phyloP scores from a whole-genome alignment of 2,329 filamentous ascomycete species.

The Fusarium dlaminii region DNA sequence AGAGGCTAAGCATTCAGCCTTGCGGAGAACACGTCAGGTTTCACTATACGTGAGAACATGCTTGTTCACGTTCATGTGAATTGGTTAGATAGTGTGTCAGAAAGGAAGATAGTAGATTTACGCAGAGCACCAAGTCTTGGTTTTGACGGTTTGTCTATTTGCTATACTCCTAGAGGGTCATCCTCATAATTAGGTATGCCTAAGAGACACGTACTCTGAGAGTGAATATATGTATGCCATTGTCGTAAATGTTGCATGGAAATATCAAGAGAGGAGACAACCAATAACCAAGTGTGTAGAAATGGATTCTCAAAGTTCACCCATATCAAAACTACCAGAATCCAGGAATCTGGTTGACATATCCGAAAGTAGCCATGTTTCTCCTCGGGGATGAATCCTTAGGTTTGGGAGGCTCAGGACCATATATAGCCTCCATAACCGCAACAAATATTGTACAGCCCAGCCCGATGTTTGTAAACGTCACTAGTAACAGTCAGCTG shows the following conservation, averaged over 20 bases:
- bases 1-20: background rate
- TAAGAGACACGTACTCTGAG: background rate
- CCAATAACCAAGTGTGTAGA: accelerated
- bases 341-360: too few relatives aligned
- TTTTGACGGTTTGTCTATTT: accelerated
- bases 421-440: accelerated
- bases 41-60: background rate
- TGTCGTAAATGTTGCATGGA: accelerated
- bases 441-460: accelerated
- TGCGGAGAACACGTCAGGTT: too few relatives aligned
- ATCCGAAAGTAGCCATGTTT: background rate
- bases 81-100: too few relatives aligned
- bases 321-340: background rate
- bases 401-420: background rate
- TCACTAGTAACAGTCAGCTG: background rate
- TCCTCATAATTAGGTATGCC: accelerated
- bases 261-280: background rate
- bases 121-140: accelerated
- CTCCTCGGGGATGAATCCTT: background rate
- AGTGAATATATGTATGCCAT: background rate
- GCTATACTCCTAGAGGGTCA: accelerated
- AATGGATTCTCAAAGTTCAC: too few relatives aligned
- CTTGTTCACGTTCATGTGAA: background rate
- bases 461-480: background rate
- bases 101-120: background rate